Evolutionary conservation across 192 early-diverging fungal genomes (phyloP), one percentile per base, ranked within the genome.

Genomic region (Coemansia biformis): DNA sequence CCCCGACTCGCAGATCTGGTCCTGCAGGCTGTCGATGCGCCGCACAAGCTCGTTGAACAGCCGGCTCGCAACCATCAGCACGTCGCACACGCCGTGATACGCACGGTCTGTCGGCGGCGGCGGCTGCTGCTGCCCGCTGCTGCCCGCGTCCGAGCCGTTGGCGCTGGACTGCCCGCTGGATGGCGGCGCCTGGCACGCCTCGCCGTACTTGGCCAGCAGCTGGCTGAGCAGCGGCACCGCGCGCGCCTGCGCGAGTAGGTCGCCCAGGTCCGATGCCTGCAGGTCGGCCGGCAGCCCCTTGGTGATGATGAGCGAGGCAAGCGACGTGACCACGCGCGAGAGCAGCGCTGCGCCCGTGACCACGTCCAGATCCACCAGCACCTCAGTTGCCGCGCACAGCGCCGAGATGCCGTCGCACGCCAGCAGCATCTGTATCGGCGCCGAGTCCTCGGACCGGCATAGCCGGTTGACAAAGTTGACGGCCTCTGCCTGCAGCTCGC

Each of bases 11-110:
- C 70, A 74, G 10, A 74, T 51, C 9, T 56, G 53, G 18, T 66
- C 70, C 51, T 74, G 63, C 36, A 74, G 51, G 29, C 51, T 35
- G 23, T 66, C 63, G 12, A 66, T 21, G 9, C 63, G 53, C 21
- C 63, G 57, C 24, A 74, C 63, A 4, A 74, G 38, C 49, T 66
- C 70, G 54, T 66, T 74, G 18, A 66, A 52, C 35, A 66, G 54
- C 12, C 70, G 63, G 14, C 70, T 63, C 3, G 35, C 59, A 17
- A 66, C 59, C 51, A 63, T 53, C 32, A 74, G 63, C 24, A 74
- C 70, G 16, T 66, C 63, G 44, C 70, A 57, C 6, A 66, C 56
- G 2, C 51, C 62, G 18, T 65, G 70, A 55, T 74, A 66, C 32
- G 54, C 31, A 35, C 70, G 63, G 38, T 74, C 70, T 49, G 59